Base-by-base conservation (phyloP, 495 filamentous ascomycete species). In the Peziza echinospora region DNA sequence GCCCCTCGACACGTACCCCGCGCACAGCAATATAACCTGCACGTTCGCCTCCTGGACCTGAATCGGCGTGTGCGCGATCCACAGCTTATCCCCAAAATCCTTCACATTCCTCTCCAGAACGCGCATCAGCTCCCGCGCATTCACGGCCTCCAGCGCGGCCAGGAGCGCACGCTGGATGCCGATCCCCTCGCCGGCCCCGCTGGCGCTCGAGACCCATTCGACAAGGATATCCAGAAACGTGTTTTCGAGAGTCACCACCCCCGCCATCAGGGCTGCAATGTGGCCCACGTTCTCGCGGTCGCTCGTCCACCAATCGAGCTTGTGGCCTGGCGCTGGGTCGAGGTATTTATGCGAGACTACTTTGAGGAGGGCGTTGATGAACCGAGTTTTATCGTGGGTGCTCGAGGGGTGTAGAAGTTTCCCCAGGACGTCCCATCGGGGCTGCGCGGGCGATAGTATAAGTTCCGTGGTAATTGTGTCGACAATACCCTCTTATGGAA, bases 11-110 rank as follows among this genome's bases (percentile, higher is more conserved):
- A 84, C 64, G 55, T 83, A 83, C 7, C 85, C 85, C 11, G 81
- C 78, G 49, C 72, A 65, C 11, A 96, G 63, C 3, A 93, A 73
- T 21, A 93, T 67, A 19, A 78, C 66, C 63, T 94, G 85, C 5
- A 77, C 72, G 58, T 82, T 82, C 17, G 73, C 86, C 72, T 94
- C 84, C 69, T 99, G 89, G 51, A 82, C 77, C 26, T 83, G 57
- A 19, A 80, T 72, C 2, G 84, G 78, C 5, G 78, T 74, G 59
- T 93, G 84, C 48, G 77, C 81, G 53, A 94, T 84, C 55, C 78
- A 86, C 26, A 94, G 65, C 45, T 81, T 75, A 52, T 96, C 86
- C 9, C 78, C 81, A 57, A 93, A 93, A 26, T 80, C 70, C 42
- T 64, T 63, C 22, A 93, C 64, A 44, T 67, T 67, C 55, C 75